These are phyloP conservation scores for Tetratostichococcus sp. DNA, from an alignment of 139 green algal genomes.

Conservation along the genomic window DNA sequence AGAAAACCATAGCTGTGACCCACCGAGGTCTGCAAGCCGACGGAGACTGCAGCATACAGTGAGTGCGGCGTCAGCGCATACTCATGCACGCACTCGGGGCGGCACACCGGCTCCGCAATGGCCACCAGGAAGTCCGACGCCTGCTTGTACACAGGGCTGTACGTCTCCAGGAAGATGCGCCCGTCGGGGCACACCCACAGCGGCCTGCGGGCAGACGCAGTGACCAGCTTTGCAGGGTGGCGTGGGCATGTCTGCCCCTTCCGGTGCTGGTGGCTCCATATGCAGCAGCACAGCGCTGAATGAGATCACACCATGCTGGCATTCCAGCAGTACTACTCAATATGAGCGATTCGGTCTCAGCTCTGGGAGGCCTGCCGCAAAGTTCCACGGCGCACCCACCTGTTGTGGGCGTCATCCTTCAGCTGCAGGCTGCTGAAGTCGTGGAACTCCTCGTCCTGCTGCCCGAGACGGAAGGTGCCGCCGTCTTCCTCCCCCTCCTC, in stretches of 20 bases:
- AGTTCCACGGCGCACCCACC: too few relatives aligned
- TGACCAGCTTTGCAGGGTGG: too few relatives aligned
- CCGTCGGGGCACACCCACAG: conserved; percentile 95
- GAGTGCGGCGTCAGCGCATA: conserved; percentile 95
- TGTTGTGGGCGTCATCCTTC: conserved; percentile 82
- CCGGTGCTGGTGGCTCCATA: too few relatives aligned
- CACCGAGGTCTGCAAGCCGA: conserved; percentile 77
- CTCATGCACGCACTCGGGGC: conserved; percentile 88
- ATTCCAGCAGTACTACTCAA: too few relatives aligned
- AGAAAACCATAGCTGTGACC: too few relatives aligned
- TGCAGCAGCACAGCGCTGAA: too few relatives aligned
- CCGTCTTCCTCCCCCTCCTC: conserved; percentile 35
- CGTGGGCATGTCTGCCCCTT: too few relatives aligned
- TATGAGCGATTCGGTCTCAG: too few relatives aligned
- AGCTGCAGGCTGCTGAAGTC: conserved; percentile 74
- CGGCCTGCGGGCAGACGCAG: conserved; percentile 46
- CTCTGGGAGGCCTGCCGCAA: too few relatives aligned
- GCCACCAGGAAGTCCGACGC: conserved; percentile 98
- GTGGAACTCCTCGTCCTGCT: conserved; percentile 33
- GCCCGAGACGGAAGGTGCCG: conserved; percentile 21
- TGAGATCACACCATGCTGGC: too few relatives aligned
- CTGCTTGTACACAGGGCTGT: conserved; percentile 91
- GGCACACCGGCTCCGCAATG: conserved; percentile 90
- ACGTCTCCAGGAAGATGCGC: conserved; percentile 96
- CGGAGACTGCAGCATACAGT: conserved; percentile 94